Base-by-base conservation (phyloP, 2,329 filamentous ascomycete species). In the Xylaria sp. region DNA sequence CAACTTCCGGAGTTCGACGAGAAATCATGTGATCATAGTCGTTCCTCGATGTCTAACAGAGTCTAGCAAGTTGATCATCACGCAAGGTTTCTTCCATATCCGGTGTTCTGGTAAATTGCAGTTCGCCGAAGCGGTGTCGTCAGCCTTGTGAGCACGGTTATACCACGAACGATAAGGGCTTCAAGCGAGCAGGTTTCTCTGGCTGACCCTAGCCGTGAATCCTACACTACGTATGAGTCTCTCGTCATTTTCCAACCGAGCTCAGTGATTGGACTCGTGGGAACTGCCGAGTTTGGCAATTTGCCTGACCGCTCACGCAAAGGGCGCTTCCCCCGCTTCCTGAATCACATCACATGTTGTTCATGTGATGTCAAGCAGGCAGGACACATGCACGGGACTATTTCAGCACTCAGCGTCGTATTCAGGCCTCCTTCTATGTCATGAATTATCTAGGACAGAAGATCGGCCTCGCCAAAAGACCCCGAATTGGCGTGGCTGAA, bases 1-100 rank as follows among this genome's bases (percentile, higher is more conserved):
- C 52, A 2, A 12, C 18, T 70, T 60, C 68, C 59, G 66, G 59
- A 55, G 25, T 28, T 53, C 59, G 8, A 30, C 18, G 28, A 58
- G n/a, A 61, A 61, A 63, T 66, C 68, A 68, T 68, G 66, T 70
- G 68, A 68, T 30, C 62, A 62, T 30, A 32, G 52, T 63, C 36
- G 64, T 60, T 41, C 32, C 28, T 34, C 23, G 57, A 58, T 68
- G 43, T 58, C 61, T 70, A 25, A 30, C 52, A 61, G 61, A 60
- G 43, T 50, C 43, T 48, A 41, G 25, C 55, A 57, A 18, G 53
- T 63, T 63, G 57, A 32, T 39, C 60, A 43, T 63, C 59, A 63
- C 67, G 36, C 60, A 43, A n/a, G 43, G 60, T 45, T 28, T n/a
- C 36, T 28, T 28, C 43, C 15, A 25, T 30, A 56, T 53, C 48